Evolutionary conservation across 345 rosid genomes (phyloP).

Genomic region (Hypericum androsaemum): DNA sequence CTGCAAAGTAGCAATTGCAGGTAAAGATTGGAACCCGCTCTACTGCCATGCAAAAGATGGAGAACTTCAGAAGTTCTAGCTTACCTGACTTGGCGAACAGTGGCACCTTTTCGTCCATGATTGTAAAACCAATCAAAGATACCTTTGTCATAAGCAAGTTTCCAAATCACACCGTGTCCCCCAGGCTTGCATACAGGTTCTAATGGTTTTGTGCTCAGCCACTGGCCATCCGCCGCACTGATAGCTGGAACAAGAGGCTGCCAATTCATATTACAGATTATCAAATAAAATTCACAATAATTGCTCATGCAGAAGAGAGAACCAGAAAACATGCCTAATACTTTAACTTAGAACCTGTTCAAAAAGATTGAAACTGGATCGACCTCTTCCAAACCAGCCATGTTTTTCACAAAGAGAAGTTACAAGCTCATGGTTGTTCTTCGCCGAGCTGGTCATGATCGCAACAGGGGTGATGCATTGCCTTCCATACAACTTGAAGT

Average conservation of each 20-base stretch:
- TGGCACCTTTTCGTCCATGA: conserved; percentile 87
- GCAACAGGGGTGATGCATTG: conserved; percentile 90
- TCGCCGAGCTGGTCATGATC: conserved; percentile 93
- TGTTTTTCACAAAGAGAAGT: conserved; percentile 64
- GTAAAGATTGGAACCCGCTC: conserved; percentile 5
- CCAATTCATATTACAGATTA: conserved; percentile 16
- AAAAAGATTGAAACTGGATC: conserved; percentile 72
- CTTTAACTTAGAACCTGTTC: conserved; percentile 61
- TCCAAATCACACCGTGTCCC: conserved; percentile 98
- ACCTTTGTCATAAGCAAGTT: conserved; percentile 86
- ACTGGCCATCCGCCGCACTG: conserved; percentile 73
- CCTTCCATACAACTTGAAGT: conserved; percentile 76
- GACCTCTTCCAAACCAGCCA: conserved; percentile 90
- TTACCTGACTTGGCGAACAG: conserved; percentile 93
- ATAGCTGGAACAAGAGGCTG: conserved; percentile 91
- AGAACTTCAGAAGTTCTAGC: conserved; percentile 13
- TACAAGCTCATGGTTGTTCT: conserved; percentile 73
- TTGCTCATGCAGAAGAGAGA: background rate
- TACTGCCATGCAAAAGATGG: background rate
- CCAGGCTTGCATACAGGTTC: conserved; percentile 86
- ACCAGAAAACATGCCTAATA: background rate
- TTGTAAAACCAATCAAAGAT: conserved; percentile 67
- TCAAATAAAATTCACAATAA: conserved; percentile 1
- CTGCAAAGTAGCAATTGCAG: conserved; percentile 37
- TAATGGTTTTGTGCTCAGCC: conserved; percentile 66